Percentiles rank a stretch among this genome's conserved stretches.
These are phyloP conservation scores for Zalaria obscura DNA, from an alignment of 2,329 filamentous ascomycete genomes.

Conservation along the genomic window DNA sequence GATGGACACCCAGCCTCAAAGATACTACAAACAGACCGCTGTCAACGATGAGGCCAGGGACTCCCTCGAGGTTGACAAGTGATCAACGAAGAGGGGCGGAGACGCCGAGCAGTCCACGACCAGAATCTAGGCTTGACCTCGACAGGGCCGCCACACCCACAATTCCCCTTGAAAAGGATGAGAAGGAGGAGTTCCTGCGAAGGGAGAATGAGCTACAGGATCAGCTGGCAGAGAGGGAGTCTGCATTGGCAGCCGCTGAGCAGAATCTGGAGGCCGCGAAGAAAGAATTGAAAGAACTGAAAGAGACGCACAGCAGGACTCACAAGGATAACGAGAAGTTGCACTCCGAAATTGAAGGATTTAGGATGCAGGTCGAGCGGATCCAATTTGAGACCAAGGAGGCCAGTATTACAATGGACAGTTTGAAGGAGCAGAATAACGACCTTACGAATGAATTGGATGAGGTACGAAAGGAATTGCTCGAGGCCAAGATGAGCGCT, in stretches of 20 bases:
- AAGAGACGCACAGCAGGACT: slow-evolving; percentile 70
- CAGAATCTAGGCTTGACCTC: slow-evolving; percentile 50
- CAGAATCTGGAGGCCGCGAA: slow-evolving; percentile 69
- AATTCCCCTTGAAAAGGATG: slow-evolving; percentile 83
- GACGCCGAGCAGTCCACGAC: slow-evolving; percentile 36
- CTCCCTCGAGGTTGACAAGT: slow-evolving; percentile 38
- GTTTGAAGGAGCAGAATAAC: slow-evolving; percentile 85
- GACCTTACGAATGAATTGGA: slow-evolving; percentile 87
- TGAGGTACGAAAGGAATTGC: slow-evolving; percentile 87
- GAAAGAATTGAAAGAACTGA: slow-evolving; percentile 72
- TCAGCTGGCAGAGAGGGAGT: slow-evolving; percentile 86
- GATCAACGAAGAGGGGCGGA: slow-evolving; percentile 30
- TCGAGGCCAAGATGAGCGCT: slow-evolving; percentile 92
- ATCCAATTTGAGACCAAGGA: slow-evolving; percentile 94
- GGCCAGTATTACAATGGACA: slow-evolving; percentile 93
- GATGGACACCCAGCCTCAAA: slow-evolving; percentile 59
- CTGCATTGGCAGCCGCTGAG: slow-evolving; percentile 63
- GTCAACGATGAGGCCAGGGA: slow-evolving; percentile 39
- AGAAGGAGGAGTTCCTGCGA: slow-evolving; percentile 87
- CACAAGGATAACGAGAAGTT: slow-evolving; percentile 85
- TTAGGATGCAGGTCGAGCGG: slow-evolving; percentile 94
- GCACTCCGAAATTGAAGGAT: slow-evolving; percentile 73
- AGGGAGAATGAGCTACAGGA: slow-evolving; percentile 96
- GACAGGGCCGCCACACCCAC: slow-evolving; percentile 81
- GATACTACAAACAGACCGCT: slow-evolving; percentile 33